phyloP scores from a whole-genome alignment of 352 stramenopile genomes.

The Halophytophthora polymorphica region DNA sequence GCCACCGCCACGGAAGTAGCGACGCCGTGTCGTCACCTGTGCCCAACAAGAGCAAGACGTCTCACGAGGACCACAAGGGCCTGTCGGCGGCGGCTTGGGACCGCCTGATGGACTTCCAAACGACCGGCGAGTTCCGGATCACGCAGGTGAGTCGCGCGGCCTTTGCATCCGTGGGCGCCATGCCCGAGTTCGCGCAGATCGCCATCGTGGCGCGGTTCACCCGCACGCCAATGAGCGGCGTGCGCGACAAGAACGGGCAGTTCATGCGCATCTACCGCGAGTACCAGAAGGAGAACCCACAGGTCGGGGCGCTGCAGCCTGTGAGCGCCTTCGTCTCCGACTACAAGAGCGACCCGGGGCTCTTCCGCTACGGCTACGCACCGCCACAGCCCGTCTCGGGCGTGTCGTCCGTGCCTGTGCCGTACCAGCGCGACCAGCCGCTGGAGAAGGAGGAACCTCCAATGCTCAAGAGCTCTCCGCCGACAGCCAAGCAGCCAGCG shows the following conservation, averaged over 20 bases:
- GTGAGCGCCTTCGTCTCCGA: slow-evolving; percentile 48
- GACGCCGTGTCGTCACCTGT: slow-evolving; percentile 19
- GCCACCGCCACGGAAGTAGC: slow-evolving; percentile 20
- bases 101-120: slow-evolving; percentile 74
- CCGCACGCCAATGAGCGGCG: slow-evolving; percentile 49
- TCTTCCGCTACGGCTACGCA: slow-evolving; percentile 73
- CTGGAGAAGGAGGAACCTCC: slow-evolving; percentile 12
- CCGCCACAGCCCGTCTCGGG: slow-evolving; percentile 54
- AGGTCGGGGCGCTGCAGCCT: slow-evolving; percentile 42
- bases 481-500: slow-evolving; percentile 5
- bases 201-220: slow-evolving; percentile 68
- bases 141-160: slow-evolving; percentile 72
- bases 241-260: slow-evolving; percentile 78
- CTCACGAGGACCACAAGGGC: slow-evolving; percentile 45
- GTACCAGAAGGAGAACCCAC: slow-evolving; percentile 74
- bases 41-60: slow-evolving; percentile 15
- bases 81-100: slow-evolving; percentile 66
- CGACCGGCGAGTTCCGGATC: slow-evolving; percentile 51
- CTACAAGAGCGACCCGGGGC: slow-evolving; percentile 36
- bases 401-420: slow-evolving; percentile 46
- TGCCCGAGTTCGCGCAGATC: slow-evolving; percentile 78
- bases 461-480: slow-evolving; percentile 14
- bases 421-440: slow-evolving; percentile 44
- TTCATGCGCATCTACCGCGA: slow-evolving; percentile 70
- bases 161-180: slow-evolving; percentile 56